Base-by-base conservation (phyloP, 805 yeast species). In the Candida sphagnicola region DNA sequence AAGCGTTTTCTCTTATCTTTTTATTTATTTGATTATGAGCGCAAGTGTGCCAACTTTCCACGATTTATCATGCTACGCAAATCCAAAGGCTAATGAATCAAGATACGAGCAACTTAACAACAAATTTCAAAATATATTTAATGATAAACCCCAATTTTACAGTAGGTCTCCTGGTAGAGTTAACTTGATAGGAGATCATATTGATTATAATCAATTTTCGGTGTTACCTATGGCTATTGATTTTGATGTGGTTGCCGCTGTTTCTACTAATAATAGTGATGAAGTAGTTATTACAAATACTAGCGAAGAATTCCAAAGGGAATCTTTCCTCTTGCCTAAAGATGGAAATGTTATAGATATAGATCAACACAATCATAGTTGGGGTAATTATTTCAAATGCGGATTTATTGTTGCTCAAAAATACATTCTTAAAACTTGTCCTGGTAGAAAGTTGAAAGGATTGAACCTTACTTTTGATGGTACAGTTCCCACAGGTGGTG, bases 161-260 rank as follows among this genome's bases (percentile, higher is more conserved):
- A 62, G 80, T 16, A 66, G 88, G 36, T 75, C 85, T 12, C 89
- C 90, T n/a, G 89, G 89, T 23, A 64, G 90, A 48, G 89, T 82
- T 38, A 82, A 82, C 54, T 62, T 82, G 42, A 79, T 82, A 40
- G 89, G 90, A 26, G 89, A 82, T 47, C 90, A 82, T 53, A 77
- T 82, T 39, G 89, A 82, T 59, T 82, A 82, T 54, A 74, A 77
- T 46, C 72, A 74, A 49, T 82, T 78, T 54, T 71, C 85, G 5
- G 84, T 79, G 8, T 67, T 82, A 47, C 89, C 89, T 13, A 77
- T 82, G 81, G 88, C 90, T 3, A 76, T 82, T 26, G 82, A 78
- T 32, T 70, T 63, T 15, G 86, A 81, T 49, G 75, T 81, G 38
- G 57, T 80, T 34, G 75, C 77, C 45, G 85, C 80, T 4, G 79